Conservation (phyloP, 108 stramenopile genomes). For the Cyclotella kingstonii region DNA sequence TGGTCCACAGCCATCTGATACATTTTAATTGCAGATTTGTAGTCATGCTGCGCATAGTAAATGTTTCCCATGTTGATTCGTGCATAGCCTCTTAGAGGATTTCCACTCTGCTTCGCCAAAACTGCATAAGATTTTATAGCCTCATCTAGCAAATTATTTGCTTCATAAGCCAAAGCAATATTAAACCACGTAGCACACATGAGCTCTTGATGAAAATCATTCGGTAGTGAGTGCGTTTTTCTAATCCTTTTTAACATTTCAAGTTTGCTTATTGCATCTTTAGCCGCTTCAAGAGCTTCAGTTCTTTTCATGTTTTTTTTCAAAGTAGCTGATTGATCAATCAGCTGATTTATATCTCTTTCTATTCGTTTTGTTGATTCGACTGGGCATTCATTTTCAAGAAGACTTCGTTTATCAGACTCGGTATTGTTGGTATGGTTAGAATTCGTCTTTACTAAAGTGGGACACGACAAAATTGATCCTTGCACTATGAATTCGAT, state of each 20-base stretch:
- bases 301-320: constrained; percentile 35
- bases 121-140: constrained; percentile 71
- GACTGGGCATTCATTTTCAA: constrained; percentile 11
- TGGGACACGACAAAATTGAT: too few species aligned
- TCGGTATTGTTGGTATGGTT: too few species aligned
- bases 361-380: constrained; percentile 50
- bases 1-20: constrained; percentile 92
- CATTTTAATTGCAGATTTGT: constrained; percentile 77
- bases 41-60: constrained; percentile 75
- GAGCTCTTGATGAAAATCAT: constrained; percentile 61
- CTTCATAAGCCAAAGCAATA: constrained; percentile 71
- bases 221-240: constrained; percentile 55
- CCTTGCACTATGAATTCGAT: too few species aligned
- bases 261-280: constrained; percentile 79
- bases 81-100: constrained; percentile 49
- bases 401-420: too few species aligned
- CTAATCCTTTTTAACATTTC: constrained; percentile 54
- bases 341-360: constrained; percentile 60
- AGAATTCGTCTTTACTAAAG: too few species aligned
- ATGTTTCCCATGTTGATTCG: constrained; percentile 91
- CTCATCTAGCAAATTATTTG: constrained; percentile 78
- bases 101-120: constrained; percentile 60
- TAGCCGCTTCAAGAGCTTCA: constrained; percentile 77
- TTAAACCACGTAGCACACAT: constrained; percentile 81
- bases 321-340: constrained; percentile 68